Evolutionary conservation across 768 basidiomycete species (phyloP).

Genomic region (Lactarius hatsudake): DNA sequence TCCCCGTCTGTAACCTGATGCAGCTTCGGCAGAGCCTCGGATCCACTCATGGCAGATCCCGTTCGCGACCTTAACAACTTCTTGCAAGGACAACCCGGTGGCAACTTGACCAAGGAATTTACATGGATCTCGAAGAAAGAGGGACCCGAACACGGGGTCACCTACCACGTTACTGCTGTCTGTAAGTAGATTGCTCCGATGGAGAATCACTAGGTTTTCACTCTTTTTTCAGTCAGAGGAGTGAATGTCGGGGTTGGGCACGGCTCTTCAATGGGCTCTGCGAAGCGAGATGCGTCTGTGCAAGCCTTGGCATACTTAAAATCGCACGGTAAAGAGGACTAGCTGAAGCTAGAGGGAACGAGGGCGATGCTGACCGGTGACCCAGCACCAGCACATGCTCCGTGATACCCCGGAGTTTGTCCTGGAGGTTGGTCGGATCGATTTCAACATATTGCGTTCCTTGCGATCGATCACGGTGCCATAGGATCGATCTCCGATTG

Average conservation of each 20-base stretch:
- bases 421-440: background rate
- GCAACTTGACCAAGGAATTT: slow-evolving; percentile 12
- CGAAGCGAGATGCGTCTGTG: slow-evolving; percentile 19
- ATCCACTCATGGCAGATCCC: slow-evolving; percentile 18
- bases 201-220: background rate
- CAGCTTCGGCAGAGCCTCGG: background rate
- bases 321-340: slow-evolving; percentile 12
- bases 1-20: background rate
- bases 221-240: slow-evolving; percentile 11
- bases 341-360: background rate
- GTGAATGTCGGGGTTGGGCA: slow-evolving; percentile 19
- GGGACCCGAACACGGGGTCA: slow-evolving; percentile 5
- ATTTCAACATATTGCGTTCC: background rate
- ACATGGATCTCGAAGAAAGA: slow-evolving; percentile 5
- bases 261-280: slow-evolving; percentile 13
- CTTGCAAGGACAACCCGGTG: slow-evolving; percentile 9
- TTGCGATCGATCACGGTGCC: background rate
- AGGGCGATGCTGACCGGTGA: background rate
- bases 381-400: background rate
- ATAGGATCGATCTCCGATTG: background rate
- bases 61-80: slow-evolving; percentile 27
- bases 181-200: slow-evolving; percentile 10
- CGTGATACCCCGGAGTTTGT: too few relatives aligned
- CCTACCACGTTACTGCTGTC: slow-evolving; percentile 15
- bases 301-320: slow-evolving; percentile 18